Conservation (phyloP, 495 filamentous ascomycete genomes). For the Podospora pseudoanserina region DNA sequence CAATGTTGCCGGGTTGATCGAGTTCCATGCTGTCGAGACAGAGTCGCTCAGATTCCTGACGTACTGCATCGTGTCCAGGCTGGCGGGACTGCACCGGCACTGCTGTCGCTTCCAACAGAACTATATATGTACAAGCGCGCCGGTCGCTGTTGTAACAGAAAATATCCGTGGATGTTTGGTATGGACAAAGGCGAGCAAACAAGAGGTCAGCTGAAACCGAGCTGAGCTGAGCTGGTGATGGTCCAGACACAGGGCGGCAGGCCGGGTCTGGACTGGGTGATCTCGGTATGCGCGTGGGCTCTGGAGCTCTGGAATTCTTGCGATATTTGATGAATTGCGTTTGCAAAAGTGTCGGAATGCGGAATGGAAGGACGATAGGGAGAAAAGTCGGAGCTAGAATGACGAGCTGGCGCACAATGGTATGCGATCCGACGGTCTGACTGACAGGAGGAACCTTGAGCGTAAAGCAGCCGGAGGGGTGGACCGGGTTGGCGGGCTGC, state of each 20-base stretch:
- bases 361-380: not conserved
- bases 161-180: not conserved
- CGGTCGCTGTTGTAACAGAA: not conserved
- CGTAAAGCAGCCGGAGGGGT: not conserved
- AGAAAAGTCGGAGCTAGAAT: not conserved
- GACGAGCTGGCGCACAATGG: not conserved
- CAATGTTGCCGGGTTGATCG: conserved; percentile 95
- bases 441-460: not conserved
- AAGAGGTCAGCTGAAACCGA: not conserved
- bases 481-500: not conserved
- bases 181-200: not conserved
- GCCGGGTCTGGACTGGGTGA: not conserved
- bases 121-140: not conserved
- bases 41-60: conserved; percentile 92
- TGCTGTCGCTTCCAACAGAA: not conserved
- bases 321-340: not conserved
- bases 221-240: not conserved
- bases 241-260: not conserved
- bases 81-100: not conserved
- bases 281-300: not conserved
- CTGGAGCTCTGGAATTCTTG: not conserved
- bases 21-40: conserved; percentile 98
- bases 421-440: not conserved
- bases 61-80: conserved; percentile 78
- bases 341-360: not conserved